Conservation (phyloP, 208 protist genomes). For the Leishmania mexicana region DNA sequence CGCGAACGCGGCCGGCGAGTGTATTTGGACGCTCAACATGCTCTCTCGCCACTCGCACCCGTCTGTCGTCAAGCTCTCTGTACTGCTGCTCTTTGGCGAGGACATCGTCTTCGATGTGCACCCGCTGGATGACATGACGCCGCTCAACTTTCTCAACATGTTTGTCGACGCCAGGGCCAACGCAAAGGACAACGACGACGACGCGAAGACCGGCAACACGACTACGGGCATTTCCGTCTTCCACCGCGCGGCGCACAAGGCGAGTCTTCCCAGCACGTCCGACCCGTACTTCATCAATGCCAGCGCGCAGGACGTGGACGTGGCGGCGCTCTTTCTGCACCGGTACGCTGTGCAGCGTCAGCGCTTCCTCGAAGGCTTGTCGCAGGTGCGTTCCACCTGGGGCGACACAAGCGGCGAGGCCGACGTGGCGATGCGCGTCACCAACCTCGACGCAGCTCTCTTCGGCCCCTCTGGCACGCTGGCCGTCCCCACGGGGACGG, state of each 20-base stretch:
- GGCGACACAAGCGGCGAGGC: conserved; percentile 80
- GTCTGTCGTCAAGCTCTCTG: conserved; percentile 87
- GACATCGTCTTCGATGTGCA: conserved; percentile 89
- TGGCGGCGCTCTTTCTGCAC: conserved; percentile 85
- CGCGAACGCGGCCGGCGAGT: conserved; percentile 70
- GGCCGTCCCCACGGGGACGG: conserved; percentile 23
- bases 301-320: conserved; percentile 83
- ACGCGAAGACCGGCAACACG: conserved; percentile 33
- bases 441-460: conserved; percentile 68
- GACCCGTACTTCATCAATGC: conserved; percentile 90
- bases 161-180: conserved; percentile 84
- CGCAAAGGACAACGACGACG: conserved; percentile 40
- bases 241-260: conserved; percentile 59
- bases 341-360: conserved; percentile 91
- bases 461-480: conserved; percentile 80
- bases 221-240: conserved; percentile 78
- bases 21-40: conserved; percentile 79
- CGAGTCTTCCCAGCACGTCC: conserved; percentile 79
- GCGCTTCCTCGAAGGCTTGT: conserved; percentile 83
- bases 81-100: conserved; percentile 85
- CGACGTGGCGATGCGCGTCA: conserved; percentile 74
- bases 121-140: conserved; percentile 91
- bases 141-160: conserved; percentile 88
- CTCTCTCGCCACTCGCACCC: conserved; percentile 89
- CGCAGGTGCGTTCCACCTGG: conserved; percentile 86